Conservation (phyloP, 2,329 filamentous ascomycete genomes). For the Neofusicoccum umdonicola region DNA sequence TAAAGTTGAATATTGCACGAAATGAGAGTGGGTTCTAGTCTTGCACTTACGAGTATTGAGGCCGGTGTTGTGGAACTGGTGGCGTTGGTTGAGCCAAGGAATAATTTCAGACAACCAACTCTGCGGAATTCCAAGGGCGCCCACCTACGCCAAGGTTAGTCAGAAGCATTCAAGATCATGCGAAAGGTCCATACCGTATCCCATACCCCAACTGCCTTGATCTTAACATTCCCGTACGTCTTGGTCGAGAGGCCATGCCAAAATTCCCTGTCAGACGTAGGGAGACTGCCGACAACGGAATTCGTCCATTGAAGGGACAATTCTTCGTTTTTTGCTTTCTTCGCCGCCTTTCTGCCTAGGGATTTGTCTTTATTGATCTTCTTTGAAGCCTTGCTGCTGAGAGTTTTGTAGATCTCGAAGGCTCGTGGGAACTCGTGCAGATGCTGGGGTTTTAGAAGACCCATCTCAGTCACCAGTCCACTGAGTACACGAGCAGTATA, state of each 20-base stretch:
- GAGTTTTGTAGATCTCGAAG: slow-evolving; percentile 23
- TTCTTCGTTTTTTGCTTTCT: too few species aligned
- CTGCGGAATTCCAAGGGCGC: background rate
- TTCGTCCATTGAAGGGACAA: too few species aligned
- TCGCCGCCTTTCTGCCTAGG: too few species aligned
- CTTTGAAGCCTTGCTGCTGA: too few species aligned
- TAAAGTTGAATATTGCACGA: too few species aligned
- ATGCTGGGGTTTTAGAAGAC: slow-evolving; percentile 46
- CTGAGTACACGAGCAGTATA: slow-evolving; percentile 41
- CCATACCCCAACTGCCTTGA: slow-evolving; percentile 49
- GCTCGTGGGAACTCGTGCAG: slow-evolving; percentile 47
- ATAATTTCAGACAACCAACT: background rate
- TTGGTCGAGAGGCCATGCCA: background rate
- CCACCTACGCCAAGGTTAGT: slow-evolving; percentile 23
- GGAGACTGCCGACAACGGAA: too few species aligned
- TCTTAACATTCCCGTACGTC: slow-evolving; percentile 20
- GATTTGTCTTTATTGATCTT: too few species aligned
- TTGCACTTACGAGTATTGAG: too few species aligned
- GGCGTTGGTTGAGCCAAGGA: slow-evolving; percentile 16
- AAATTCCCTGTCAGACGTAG: background rate
- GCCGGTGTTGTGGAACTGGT: slow-evolving; percentile 12
- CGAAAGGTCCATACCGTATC: slow-evolving; percentile 41
- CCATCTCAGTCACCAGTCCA: slow-evolving; percentile 46
- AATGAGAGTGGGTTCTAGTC: background rate
- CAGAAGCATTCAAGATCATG: too few species aligned